Evolutionary conservation across 2,329 filamentous ascomycete species (phyloP), one percentile per base, ranked within the genome.

Genomic region (Canariomyces notabilis): DNA sequence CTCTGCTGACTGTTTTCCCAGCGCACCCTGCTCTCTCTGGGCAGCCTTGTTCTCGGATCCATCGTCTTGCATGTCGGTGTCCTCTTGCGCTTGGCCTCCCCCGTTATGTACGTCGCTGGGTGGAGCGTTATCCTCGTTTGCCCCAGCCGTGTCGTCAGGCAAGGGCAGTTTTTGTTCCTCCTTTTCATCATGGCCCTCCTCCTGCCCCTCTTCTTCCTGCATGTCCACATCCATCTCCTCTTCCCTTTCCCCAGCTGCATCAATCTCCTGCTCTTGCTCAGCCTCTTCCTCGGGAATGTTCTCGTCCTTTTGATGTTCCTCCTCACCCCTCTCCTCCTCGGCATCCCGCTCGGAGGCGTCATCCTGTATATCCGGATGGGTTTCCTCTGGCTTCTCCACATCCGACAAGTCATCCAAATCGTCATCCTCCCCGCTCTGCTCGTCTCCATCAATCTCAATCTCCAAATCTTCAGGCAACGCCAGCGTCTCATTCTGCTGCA

Each of bases 381-480:
- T 52, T 39, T 57, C 51, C 19, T 55, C 51, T 0, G 42, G 35
- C 20, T 57, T 54, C 14, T 64, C 64, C 4, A 68, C 64, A 38
- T 79, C 75, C 0, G 73, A 75, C 43, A 86, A 65, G 44, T 80
- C 72, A 46, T 82, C 77, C 39, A 85, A 62, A 15, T 76, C 73
- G 51, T 82, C 78, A 31, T 74, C 74, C 12, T 74, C 76, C 11
- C 70, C 68, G 6, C 71, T 73, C n/a, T 73, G 73, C 5, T 65
- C 68, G 22, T 68, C 70, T 23, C 79, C 77, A 21, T 87, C 72
- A 7, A 79, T 84, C 53, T 91, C 85, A 45, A 96, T 76, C 47
- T 94, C 83, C 74, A 96, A 85, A 54, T 95, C 88, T 34, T 95
- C 89, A 0, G 89, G 89, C 18, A 95, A 72, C 37, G 90, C 89